Evolutionary conservation across 2,329 filamentous ascomycete species (phyloP), one percentile per base, ranked within the genome.

Genomic region (Penicillium sp.): DNA sequence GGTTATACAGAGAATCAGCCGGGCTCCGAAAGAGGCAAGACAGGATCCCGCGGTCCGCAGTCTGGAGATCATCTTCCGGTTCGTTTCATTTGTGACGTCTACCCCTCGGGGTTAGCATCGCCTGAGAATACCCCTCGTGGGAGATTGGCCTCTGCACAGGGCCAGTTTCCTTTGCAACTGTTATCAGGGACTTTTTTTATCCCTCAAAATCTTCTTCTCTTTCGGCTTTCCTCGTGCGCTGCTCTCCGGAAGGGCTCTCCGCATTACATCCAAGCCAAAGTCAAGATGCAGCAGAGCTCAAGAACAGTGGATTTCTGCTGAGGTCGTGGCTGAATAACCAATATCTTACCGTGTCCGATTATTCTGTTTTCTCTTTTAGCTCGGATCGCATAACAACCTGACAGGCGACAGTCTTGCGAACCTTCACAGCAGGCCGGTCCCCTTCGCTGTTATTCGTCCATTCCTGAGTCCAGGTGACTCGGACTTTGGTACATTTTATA

Each of bases 231-330:
- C 54, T 61, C 59, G 56, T 55, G 63, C 65, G 66, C 61, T 60
- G 68, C 67, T 70, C 67, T 70, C 68, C 56, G 67, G 66, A 58
- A 72, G 70, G 62, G 67, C 66, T 65, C 67, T 69, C 61, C 65
- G 64, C 65, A 66, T 68, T 62, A 60, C 63, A 68, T 66, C 61
- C 60, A 57, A 65, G 58, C 3, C 60, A 62, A 63, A 64, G 68
- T 60, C 70, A 73, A 72, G 62, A 73, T 73, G 70, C 70, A 71
- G 70, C 70, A 71, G 64, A 68, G 64, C 69, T 67, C 67, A 68
- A 71, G 63, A 65, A 60, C 63, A 47, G 60, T 63, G 60, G 59
- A 64, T 63, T 64, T 65, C 64, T 66, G 63, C 64, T 71, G 65
- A 68, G 64, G 65, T 69, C 65, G 65, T 67, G 64, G 65, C 66